phyloP scores from a whole-genome alignment of 2,329 filamentous ascomycete species.

The Cadophora malorum region DNA sequence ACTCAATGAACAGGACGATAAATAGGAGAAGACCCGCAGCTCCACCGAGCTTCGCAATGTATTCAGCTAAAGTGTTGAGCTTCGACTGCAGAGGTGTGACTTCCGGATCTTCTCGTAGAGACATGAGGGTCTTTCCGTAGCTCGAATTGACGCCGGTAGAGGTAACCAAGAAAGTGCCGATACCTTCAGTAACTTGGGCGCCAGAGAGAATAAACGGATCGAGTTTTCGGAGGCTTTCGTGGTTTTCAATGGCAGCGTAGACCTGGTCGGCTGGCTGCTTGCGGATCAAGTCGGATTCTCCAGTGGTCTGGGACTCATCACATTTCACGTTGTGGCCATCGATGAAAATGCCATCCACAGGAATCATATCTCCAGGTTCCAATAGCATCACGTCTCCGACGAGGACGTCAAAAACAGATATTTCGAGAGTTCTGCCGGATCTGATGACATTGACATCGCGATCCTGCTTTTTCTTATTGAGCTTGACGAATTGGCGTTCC shows the following conservation, averaged over 20 bases:
- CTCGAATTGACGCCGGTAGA: conserved; percentile 76
- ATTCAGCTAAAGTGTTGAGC: conserved; percentile 77
- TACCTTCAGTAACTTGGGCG: conserved; percentile 76
- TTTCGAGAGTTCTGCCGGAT: conserved; percentile 73
- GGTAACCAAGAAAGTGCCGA: conserved; percentile 78
- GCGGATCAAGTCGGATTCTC: conserved; percentile 75
- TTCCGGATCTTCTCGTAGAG: conserved; percentile 76
- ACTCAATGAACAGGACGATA: conserved; percentile 79
- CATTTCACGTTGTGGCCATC: conserved; percentile 70
- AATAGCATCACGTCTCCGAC: conserved; percentile 77
- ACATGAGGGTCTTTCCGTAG: conserved; percentile 80
- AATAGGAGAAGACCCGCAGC: conserved; percentile 78
- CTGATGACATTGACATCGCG: conserved; percentile 76
- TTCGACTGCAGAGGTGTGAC: conserved; percentile 81
- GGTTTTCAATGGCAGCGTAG: conserved; percentile 65
- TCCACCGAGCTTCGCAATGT: conserved; percentile 78
- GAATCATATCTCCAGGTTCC: conserved; percentile 75
- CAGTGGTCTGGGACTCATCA: conserved; percentile 78
- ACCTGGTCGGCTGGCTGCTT: conserved; percentile 71
- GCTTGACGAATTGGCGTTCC: conserved; percentile 79
- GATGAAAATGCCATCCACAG: conserved; percentile 75
- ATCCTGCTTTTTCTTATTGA: conserved; percentile 82
- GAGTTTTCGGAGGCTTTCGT: conserved; percentile 66
- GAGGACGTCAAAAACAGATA: conserved; percentile 73
- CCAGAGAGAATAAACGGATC: conserved; percentile 85